Conservation (phyloP, 495 filamentous ascomycete genomes). For the Lasiosphaeriaceae sp. region DNA sequence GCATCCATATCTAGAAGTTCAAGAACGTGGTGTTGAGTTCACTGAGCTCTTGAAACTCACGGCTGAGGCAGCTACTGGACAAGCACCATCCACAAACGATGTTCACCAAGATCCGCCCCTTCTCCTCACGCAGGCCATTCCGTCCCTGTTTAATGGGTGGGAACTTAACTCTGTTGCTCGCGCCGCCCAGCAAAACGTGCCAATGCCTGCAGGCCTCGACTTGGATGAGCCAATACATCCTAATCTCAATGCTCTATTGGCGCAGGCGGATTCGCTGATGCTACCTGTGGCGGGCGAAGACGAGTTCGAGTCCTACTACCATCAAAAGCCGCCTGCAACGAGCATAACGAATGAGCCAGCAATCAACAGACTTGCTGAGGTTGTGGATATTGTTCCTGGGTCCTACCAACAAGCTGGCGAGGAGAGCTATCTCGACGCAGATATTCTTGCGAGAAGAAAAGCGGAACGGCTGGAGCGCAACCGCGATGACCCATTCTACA, state of each 20-base stretch:
- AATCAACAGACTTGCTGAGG: conserved; percentile 45
- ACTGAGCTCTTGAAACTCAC: conserved; percentile 82
- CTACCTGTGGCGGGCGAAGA: conserved; percentile 52
- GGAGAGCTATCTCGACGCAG: conserved; percentile 57
- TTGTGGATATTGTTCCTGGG: conserved; percentile 33
- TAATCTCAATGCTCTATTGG: conserved; percentile 62
- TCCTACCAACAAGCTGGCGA: conserved; percentile 63
- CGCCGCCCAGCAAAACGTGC: conserved; percentile 82
- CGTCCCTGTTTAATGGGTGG: conserved; percentile 75
- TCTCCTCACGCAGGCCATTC: conserved; percentile 82
- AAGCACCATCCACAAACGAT: conserved; percentile 50
- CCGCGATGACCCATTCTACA: conserved; percentile 94
- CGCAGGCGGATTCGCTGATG: conserved; percentile 51
- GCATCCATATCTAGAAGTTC: conserved; percentile 89
- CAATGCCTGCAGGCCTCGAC: conserved; percentile 66
- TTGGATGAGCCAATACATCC: conserved; percentile 77
- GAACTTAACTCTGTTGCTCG: conserved; percentile 87
- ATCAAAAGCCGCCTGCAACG: conserved; percentile 44
- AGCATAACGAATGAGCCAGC: conserved; percentile 47
- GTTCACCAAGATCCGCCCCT: conserved; percentile 64
- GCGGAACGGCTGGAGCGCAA: conserved; percentile 72
- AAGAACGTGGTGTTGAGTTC: conserved; percentile 91
- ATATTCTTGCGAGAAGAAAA: conserved; percentile 59
- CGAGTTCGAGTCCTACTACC: conserved; percentile 73
- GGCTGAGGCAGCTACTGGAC: conserved; percentile 69